Conservation (phyloP, 2,329 filamentous ascomycete species). For the Sordariomycetes sp. region DNA sequence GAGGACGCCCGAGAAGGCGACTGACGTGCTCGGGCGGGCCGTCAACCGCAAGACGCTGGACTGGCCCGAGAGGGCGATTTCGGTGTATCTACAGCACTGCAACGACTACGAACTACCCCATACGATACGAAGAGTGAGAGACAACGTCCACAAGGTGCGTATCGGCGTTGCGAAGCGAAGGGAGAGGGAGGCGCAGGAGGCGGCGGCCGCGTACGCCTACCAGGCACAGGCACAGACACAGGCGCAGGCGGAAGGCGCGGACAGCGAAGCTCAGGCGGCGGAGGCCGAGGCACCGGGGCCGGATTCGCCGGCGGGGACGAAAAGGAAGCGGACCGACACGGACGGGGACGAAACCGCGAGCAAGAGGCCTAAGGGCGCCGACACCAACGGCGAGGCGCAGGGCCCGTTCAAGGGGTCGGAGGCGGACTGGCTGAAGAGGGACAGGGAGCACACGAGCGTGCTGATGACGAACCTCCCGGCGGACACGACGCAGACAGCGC, state of each 20-base stretch:
- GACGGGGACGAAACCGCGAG: conserved; percentile 30
- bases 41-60: conserved; percentile 53
- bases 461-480: conserved; percentile 68
- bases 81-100: conserved; percentile 68
- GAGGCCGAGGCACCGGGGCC: not conserved
- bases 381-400: conserved; percentile 17
- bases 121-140: conserved; percentile 61
- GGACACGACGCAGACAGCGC: conserved; percentile 57
- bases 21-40: conserved; percentile 64
- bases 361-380: conserved; percentile 56
- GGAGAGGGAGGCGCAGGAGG: conserved; percentile 52
- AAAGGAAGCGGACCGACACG: conserved; percentile 62
- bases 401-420: conserved; percentile 13
- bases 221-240: conserved; percentile 12
- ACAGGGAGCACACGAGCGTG: conserved; percentile 83
- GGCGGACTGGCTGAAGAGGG: conserved; percentile 48
- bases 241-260: conserved; percentile 14
- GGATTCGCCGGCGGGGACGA: conserved; percentile 33
- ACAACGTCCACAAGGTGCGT: conserved; percentile 59
- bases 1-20: conserved; percentile 54
- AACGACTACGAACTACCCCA: conserved; percentile 81
- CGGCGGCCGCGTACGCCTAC: conserved; percentile 38
- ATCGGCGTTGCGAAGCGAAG: conserved; percentile 54
- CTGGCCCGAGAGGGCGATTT: conserved; percentile 66
- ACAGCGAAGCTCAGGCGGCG: conserved; percentile 12